Conservation (phyloP, 2,329 filamentous ascomycete genomes). For the Colletotrichum sp. region DNA sequence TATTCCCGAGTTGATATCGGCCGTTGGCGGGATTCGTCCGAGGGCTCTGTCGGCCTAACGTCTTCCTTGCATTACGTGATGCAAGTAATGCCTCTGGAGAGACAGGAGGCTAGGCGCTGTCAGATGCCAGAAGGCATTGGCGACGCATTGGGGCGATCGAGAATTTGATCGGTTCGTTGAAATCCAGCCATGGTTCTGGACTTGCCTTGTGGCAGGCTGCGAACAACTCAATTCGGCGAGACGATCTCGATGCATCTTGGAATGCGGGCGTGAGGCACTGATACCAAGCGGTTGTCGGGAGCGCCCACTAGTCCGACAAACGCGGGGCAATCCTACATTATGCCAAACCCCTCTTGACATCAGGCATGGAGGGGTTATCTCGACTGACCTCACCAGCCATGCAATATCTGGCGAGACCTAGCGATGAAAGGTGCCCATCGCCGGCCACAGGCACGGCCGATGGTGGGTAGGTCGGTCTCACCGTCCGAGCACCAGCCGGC, state of each 20-base stretch:
- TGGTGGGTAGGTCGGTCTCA: not conserved
- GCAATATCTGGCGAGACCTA: not conserved
- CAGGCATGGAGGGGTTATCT: not conserved
- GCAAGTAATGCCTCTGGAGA: conserved; percentile 17
- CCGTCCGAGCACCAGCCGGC: not conserved
- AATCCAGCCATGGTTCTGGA: not conserved
- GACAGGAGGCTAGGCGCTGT: not conserved
- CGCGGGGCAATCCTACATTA: not conserved
- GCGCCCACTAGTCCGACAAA: not conserved
- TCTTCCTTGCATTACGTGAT: conserved; percentile 21
- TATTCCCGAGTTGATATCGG: not conserved
- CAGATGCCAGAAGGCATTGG: not conserved
- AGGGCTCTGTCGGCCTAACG: not conserved
- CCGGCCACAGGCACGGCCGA: not conserved
- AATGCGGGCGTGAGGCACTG: not conserved
- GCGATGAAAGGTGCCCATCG: not conserved
- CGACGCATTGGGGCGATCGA: not conserved
- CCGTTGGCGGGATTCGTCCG: conserved; percentile 16
- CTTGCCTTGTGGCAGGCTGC: not conserved
- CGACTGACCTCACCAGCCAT: not conserved
- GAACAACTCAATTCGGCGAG: not conserved
- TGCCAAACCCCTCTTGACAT: not conserved
- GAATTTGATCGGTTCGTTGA: not conserved
- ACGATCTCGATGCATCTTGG: not conserved
- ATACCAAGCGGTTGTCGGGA: not conserved